Evolutionary conservation across 2,329 filamentous ascomycete genomes (phyloP), one percentile per base, ranked within the genome.

Genomic region (Thermoascus crustaceus): DNA sequence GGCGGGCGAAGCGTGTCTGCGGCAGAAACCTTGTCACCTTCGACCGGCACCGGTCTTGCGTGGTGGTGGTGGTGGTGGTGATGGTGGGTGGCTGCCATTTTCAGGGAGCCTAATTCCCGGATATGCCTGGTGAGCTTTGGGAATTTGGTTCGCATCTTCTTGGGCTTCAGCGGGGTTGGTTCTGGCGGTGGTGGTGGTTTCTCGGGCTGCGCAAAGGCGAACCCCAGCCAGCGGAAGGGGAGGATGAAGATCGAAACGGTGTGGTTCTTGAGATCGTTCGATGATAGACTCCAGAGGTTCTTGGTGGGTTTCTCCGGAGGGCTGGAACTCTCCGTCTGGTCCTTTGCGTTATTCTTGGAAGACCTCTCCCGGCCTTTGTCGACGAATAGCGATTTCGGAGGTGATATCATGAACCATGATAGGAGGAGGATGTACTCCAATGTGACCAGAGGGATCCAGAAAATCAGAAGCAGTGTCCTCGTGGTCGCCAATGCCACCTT

Each of bases 161-260:
- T 29, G 13, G 26, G 7, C 7, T 29, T 7, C 4, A 29, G 26
- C 2, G 16, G 13, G 4, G n/a, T 16, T 7, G 16, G n/a, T 14
- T 29, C 26, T 13, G n/a, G 16, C 13, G 13, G 7, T 9, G 11
- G 13, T 29, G 8, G 26, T 7, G 26, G 7, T 16, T 29, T 29
- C 11, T 29, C 18, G 7, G 26, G 26, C n/a, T 29, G 26, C 18
- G 26, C 26, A 16, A 29, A 29, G 7, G 26, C 26, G 18, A 29
- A 29, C 18, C 26, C 26, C 9, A 29, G 26, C 26, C 26, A 29
- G 26, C 26, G 26, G 26, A 29, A 29, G 18, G 26, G 26, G 6
- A 29, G 26, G 26, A 29, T 29, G 26, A 29, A 29, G 13, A 29
- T 29, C 3, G 26, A 16, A 5, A 29, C 26, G n/a, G 26, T 29